These are phyloP conservation scores for Pichia thaimueangensis DNA, from an alignment of 805 yeast genomes.

Conservation along the genomic window DNA sequence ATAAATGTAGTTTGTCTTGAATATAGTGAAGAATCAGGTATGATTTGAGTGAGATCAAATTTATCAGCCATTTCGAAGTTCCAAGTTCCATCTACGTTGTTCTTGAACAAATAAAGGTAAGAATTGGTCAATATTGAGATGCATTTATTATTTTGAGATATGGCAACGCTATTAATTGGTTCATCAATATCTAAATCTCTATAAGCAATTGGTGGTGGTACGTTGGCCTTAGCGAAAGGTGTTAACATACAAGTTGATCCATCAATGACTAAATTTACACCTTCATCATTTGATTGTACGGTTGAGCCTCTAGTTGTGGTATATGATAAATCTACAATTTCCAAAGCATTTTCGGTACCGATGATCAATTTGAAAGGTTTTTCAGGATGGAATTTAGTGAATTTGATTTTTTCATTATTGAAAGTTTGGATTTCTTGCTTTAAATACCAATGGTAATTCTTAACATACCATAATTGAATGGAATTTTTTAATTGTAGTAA, in stretches of 20 bases:
- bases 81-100: slow-evolving; percentile 37
- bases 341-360: slow-evolving; percentile 47
- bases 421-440: slow-evolving; percentile 61
- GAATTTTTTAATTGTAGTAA: slow-evolving; percentile 57
- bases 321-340: slow-evolving; percentile 62
- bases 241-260: slow-evolving; percentile 68
- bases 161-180: slow-evolving; percentile 59
- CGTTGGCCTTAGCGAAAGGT: slow-evolving; percentile 76
- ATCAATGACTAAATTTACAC: slow-evolving; percentile 77
- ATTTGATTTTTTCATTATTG: slow-evolving; percentile 30
- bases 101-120: slow-evolving; percentile 40
- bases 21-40: slow-evolving; percentile 33
- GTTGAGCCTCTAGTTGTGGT: slow-evolving; percentile 65
- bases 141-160: slow-evolving; percentile 49
- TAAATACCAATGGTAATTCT: slow-evolving; percentile 93
- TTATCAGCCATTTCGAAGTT: slow-evolving; percentile 37
- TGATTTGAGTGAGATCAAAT: slow-evolving; percentile 9
- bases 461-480: slow-evolving; percentile 85
- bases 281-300: slow-evolving; percentile 60
- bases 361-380: slow-evolving; percentile 70
- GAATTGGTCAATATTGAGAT: slow-evolving; percentile 53
- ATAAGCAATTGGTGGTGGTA: slow-evolving; percentile 90
- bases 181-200: slow-evolving; percentile 53
- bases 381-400: slow-evolving; percentile 82
- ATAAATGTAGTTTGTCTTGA: slow-evolving; percentile 60